phyloP scores from a whole-genome alignment of 345 rosid genomes.

The Salix exigua region DNA sequence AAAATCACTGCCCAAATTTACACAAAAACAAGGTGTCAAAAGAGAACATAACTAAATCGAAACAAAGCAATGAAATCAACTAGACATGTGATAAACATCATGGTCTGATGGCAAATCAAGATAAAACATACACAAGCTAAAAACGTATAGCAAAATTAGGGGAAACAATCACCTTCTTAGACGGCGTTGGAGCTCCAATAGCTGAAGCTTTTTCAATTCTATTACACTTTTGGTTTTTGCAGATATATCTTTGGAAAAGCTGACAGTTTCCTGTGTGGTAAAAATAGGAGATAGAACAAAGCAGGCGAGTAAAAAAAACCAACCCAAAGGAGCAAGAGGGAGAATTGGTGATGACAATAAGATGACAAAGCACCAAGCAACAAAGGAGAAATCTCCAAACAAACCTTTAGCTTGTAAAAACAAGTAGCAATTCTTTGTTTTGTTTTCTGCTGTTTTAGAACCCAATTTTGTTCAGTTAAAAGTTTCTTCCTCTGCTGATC shows the following conservation, averaged over 20 bases:
- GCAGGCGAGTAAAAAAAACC: not conserved
- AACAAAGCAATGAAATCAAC: not conserved
- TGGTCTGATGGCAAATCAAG: not conserved
- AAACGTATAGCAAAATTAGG: not conserved
- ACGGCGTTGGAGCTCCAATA: constrained; percentile 73
- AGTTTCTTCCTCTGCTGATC: constrained; percentile 60
- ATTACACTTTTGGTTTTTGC: constrained; percentile 88
- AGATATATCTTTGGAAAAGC: constrained; percentile 76
- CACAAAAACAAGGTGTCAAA: constrained; percentile 13
- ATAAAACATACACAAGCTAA: not conserved
- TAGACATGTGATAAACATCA: not conserved
- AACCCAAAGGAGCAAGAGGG: not conserved
- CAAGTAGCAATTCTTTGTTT: constrained; percentile 52
- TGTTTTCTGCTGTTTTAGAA: constrained; percentile 58
- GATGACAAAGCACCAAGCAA: not conserved
- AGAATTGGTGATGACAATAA: not conserved
- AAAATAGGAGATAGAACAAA: constrained; percentile 2
- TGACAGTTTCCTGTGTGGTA: constrained; percentile 58
- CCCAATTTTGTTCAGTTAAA: constrained; percentile 52
- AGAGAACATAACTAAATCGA: constrained; percentile 3
- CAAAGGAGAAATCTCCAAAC: constrained; percentile 12
- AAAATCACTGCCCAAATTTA: constrained; percentile 55
- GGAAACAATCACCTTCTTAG: constrained; percentile 55
- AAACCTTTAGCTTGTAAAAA: constrained; percentile 69
- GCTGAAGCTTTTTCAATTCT: constrained; percentile 85